A percentile compares a stretch with the other conserved stretches of the same genome.
These are phyloP conservation scores for Trametes maxima DNA, from an alignment of 768 basidiomycete species.

Conservation along the genomic window DNA sequence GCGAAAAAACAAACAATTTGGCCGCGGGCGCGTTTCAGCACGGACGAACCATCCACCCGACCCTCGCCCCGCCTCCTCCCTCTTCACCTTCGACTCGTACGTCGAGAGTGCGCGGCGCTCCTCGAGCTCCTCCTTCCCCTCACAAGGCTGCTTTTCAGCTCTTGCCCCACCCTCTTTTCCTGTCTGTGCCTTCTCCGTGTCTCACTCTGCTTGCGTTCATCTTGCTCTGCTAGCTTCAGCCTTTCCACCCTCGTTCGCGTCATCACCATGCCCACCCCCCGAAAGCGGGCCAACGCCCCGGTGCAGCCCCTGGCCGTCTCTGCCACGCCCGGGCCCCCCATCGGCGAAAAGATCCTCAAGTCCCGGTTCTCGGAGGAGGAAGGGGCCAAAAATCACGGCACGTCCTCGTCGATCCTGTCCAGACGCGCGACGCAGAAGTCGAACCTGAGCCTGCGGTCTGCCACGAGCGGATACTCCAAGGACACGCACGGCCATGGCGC, in stretches of 20 bases:
- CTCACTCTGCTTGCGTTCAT: neutral
- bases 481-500: neutral
- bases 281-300: conserved; percentile 21
- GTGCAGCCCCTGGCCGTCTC: conserved; percentile 38
- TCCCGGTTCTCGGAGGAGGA: conserved; percentile 51
- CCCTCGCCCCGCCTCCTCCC: neutral
- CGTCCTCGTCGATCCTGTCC: conserved; percentile 25
- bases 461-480: conserved; percentile 21
- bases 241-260: conserved; percentile 10
- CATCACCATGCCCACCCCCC: conserved; percentile 21
- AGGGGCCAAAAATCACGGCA: conserved; percentile 34
- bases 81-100: conserved; percentile 15
- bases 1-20: conserved; percentile 9
- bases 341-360: conserved; percentile 48
- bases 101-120: conserved; percentile 5
- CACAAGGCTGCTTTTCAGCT: conserved; percentile 22
- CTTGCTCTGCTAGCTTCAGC: neutral
- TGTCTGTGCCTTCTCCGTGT: conserved; percentile 1
- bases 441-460: conserved; percentile 35
- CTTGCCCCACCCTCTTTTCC: conserved; percentile 21
- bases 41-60: conserved; percentile 11
- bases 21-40: conserved; percentile 9
- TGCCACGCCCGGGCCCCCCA: conserved; percentile 40
- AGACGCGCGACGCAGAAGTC: conserved; percentile 31
- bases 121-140: neutral